phyloP scores from a whole-genome alignment of 345 rosid species.

The Populus deltoides region DNA sequence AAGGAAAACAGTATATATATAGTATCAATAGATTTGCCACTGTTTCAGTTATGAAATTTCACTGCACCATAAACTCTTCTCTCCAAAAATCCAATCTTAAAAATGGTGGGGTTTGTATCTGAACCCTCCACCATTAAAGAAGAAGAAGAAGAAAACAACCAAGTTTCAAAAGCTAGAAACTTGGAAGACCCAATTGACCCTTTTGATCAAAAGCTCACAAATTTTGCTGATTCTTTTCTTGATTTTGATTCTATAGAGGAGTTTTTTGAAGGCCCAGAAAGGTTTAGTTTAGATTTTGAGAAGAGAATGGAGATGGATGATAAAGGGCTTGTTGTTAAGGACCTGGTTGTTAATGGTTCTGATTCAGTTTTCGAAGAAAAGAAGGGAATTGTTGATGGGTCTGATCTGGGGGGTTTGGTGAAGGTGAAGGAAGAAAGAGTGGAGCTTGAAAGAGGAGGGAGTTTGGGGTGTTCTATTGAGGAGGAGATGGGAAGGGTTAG shows the following conservation, averaged over 20 bases:
- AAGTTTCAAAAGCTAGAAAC: constrained; percentile 32
- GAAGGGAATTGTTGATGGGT: constrained; percentile 18
- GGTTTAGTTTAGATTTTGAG: constrained; percentile 27
- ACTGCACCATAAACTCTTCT: neutral
- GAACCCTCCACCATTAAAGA: constrained; percentile 30
- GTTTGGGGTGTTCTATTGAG: constrained; percentile 43
- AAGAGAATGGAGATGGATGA: constrained; percentile 32
- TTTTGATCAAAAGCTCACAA: constrained; percentile 29
- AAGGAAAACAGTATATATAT: neutral
- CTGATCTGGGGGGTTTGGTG: constrained; percentile 13
- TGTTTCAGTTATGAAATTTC: constrained; percentile 21
- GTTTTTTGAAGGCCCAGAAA: constrained; percentile 43
- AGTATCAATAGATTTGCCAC: neutral
- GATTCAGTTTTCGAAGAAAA: constrained; percentile 18
- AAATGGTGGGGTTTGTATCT: constrained; percentile 52
- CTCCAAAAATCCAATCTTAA: neutral
- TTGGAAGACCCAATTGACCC: constrained; percentile 30
- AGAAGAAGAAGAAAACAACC: constrained; percentile 29
- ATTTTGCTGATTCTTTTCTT: constrained; percentile 51
- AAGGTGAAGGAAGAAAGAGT: constrained; percentile 35
- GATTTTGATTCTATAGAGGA: constrained; percentile 59
- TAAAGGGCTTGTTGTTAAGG: constrained; percentile 16
- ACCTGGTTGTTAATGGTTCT: constrained; percentile 10
- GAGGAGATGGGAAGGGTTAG: constrained; percentile 45
- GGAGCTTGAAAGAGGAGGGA: constrained; percentile 26